Base-by-base conservation (phyloP, 2,329 filamentous ascomycete genomes). In the Blastomyces parvus region DNA sequence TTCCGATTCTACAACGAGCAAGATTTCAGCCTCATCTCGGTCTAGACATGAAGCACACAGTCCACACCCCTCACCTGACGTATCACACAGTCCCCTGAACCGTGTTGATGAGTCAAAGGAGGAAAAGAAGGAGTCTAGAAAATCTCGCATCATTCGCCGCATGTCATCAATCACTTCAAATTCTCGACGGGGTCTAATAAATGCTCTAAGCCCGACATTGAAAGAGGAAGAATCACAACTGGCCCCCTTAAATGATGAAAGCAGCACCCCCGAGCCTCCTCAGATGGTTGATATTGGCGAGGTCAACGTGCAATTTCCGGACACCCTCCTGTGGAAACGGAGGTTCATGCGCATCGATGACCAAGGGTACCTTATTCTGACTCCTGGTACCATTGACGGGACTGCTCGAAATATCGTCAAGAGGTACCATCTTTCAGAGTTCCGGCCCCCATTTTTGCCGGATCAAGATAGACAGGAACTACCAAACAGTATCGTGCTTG, bases 301-400 rank as follows among this genome's bases (percentile, higher is more conserved):
- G 71, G 88, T 99, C 66, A 97, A 99, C 70, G 90, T 97, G 13
- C 94, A 99, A 74, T 97, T 99, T 73, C 94, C 94, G 0, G 93
- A 97, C 73, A 96, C 91, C 62, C 82, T 99, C 57, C 82, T 99
- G 14, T 99, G 94, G 94, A 99, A 97, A 79, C 88, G 93, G 62
- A 86, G 94, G 65, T 91, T 88, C 70, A 86, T 97, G 77, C 88
- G 88, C 67, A 85, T 99, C 63, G 92, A 97, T 74, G 85, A 86
- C 9, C 83, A 88, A 65, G 94, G 93, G 22, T 91, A 89, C 75
- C 79, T 99, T 48, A 87, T 96, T 64, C 83, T 99, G 66, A 89
- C 87, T 52, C 83, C 87, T 9, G 83, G 87, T 22, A 86, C 86
- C 66, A 83, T 86, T 25, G 84, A 85, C 67, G 80, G 82, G 58